phyloP scores from a whole-genome alignment of 495 filamentous ascomycete genomes.

The Tuber calosporum region DNA sequence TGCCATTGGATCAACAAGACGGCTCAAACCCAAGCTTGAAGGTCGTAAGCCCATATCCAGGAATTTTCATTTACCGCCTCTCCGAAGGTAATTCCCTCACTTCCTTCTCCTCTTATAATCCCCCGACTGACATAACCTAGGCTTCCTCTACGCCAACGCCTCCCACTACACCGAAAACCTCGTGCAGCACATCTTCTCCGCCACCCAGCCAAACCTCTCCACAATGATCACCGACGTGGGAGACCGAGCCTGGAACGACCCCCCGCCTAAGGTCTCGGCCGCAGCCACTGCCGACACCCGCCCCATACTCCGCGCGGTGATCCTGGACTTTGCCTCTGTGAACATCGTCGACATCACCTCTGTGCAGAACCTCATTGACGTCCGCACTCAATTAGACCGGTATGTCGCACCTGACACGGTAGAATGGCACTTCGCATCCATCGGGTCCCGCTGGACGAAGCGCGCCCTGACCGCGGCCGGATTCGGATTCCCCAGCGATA shows the following conservation, averaged over 20 bases:
- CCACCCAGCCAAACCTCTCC: conserved; percentile 71
- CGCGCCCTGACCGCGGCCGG: conserved; percentile 84
- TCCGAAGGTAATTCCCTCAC: conserved; percentile 57
- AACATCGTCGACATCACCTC: conserved; percentile 96
- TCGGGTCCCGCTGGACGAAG: conserved; percentile 97
- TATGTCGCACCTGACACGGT: conserved; percentile 77
- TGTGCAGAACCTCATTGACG: conserved; percentile 89
- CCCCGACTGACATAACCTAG: conserved; percentile 10
- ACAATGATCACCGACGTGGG: conserved; percentile 57
- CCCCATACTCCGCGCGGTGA: conserved; percentile 81
- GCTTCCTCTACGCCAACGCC: conserved; percentile 90
- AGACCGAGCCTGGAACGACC: conserved; percentile 94
- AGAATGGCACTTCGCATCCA: conserved; percentile 92
- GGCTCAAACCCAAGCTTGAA: conserved; percentile 84
- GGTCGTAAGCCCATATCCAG: conserved; percentile 73
- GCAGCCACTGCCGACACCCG: conserved; percentile 49
- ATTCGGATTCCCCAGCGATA: conserved; percentile 72
- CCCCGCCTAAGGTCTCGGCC: conserved; percentile 54
- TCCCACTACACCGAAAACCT: conserved; percentile 83
- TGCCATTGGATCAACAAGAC: conserved; percentile 81
- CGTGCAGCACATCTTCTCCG: conserved; percentile 61
- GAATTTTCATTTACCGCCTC: conserved; percentile 96
- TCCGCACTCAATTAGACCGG: conserved; percentile 91
- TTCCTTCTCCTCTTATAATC: not conserved
- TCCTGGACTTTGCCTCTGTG: conserved; percentile 90